Evolutionary conservation across 306 rosid genomes (phyloP), one percentile per base, ranked within the genome.

Genomic region (Castanospermum australe): DNA sequence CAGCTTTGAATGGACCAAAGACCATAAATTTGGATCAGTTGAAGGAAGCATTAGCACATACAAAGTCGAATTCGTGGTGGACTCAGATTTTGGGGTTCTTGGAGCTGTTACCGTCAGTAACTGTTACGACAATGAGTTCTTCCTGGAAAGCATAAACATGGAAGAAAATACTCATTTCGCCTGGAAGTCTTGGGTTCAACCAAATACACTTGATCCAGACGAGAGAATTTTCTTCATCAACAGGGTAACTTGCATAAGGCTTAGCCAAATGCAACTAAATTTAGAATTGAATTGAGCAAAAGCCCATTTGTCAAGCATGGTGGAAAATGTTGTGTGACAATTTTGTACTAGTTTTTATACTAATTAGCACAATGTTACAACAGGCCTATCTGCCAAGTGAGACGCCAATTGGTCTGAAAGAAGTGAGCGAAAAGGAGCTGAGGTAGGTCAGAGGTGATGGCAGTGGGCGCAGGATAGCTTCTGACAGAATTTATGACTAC

Each of bases 141-240:
- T 72, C 71, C n/a, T 88, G 76, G 81, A 86, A 51, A 82, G 67
- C 84, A 61, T 86, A 60, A 33, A 8, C 78, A 39, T 84, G 38
- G 50, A 48, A 45, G 69, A 70, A 15, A 39, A 20, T 44, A 25
- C 65, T 65, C 73, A 67, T 50, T 77, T 89, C 62, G 5, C 52
- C 10, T 84, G 90, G 90, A 69, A 86, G n/a, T 89, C 88, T 64
- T 84, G 88, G 92, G 55, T 89, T 77, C 86, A 86, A 28, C 79
- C 88, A 13, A 54, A 42, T 5, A 47, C 28, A 10, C 64, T 42
- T n/a, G 5, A 64, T 14, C 64, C 78, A 5, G 8, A 24, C 0
- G 82, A 86, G 62, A 73, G 87, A 73, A 15, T 69, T 1, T 89
- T 89, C 86, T 89, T 89, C 73, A 14, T 45, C 17, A 59, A 67